A percentile compares a stretch with the other conserved stretches of the same genome.
These are phyloP conservation scores for Smittium mucronatum DNA, from an alignment of 371 early-diverging fungal genomes.

Conservation along the genomic window DNA sequence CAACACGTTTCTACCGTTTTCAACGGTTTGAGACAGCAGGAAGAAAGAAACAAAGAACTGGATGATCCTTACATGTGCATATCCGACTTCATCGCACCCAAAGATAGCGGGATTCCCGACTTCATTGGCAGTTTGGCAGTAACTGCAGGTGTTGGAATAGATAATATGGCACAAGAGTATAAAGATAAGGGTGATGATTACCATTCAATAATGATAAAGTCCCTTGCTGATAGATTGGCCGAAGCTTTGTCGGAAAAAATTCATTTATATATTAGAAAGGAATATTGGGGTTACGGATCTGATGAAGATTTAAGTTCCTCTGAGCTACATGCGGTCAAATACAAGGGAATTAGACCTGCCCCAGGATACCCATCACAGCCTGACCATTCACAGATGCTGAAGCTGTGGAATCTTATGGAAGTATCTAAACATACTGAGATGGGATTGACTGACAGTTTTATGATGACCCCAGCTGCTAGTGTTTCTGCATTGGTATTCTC, in stretches of 20 bases:
- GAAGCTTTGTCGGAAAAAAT: conserved; percentile 82
- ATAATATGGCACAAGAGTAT: conserved; percentile 57
- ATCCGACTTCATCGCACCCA: conserved; percentile 81
- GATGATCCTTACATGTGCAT: conserved; percentile 73
- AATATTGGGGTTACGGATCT: conserved; percentile 75
- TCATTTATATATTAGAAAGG: conserved; percentile 70
- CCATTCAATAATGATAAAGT: conserved; percentile 79
- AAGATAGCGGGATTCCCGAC: conserved; percentile 52
- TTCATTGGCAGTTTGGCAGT: conserved; percentile 84
- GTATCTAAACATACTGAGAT: conserved; percentile 67
- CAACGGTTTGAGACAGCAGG: conserved; percentile 62
- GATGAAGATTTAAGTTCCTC: conserved; percentile 58
- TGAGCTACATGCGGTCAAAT: conserved; percentile 68
- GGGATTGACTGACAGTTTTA: conserved; percentile 70
- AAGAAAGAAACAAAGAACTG: conserved; percentile 49
- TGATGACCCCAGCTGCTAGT: conserved; percentile 82
- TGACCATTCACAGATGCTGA: conserved; percentile 80
- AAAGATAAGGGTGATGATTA: conserved; percentile 68
- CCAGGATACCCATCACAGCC: conserved; percentile 81
- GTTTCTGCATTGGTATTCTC: conserved; percentile 70
- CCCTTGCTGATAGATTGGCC: conserved; percentile 81
- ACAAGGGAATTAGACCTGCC: conserved; percentile 86
- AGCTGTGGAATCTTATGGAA: conserved; percentile 75
- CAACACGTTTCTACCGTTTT: conserved; percentile 53
- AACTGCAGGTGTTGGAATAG: conserved; percentile 77